Evolutionary conservation across 345 rosid genomes (phyloP), one percentile per base, ranked within the genome.

Genomic region (Brassica cretica): DNA sequence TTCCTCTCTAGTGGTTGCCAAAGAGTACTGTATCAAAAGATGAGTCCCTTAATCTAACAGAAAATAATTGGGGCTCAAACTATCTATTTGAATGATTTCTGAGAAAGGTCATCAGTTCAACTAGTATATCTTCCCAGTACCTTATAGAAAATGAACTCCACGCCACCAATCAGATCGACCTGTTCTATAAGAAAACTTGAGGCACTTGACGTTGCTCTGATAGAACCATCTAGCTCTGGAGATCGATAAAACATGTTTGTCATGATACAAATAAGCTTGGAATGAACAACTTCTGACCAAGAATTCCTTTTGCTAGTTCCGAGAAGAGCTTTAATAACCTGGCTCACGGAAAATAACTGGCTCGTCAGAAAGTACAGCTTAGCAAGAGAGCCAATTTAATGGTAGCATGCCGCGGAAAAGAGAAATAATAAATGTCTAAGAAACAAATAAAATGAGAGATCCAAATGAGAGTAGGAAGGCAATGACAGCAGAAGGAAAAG

Each of bases 271-370:
- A 89, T 76, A 79, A 95, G 97, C 88, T 89, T 95, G 87, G 89
- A 91, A 80, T 93, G 97, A 84, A 95, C 98, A 78, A 93, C 82
- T 81, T 91, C 99, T 63, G 99, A 97, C 99, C 99, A 95, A 60
- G 92, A 93, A 82, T 93, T 90, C 70, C 59, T 62, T 84, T 96
- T 85, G 89, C 99, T 89, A 65, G 81, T 80, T 85, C 79, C 84
- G 72, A 95, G 74, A 65, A 95, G 87, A 68, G 89, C 88, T 87
- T 86, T 95, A 65, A 95, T 80, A 72, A 93, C 99, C 99, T 95
- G 89, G 79, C 80, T 32, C 58, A 80, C 25, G 59, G 27, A 70
- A 56, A 60, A 19, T 71, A 69, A 76, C 41, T 5, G 61, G 62
- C 71, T 71, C 53, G 70, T 81, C 39, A 81, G 71, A 63, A 35